Percentiles rank a stretch among this genome's conserved stretches.
phyloP scores from a whole-genome alignment of 108 stramenopile genomes.

The Thalassiosira profunda region DNA sequence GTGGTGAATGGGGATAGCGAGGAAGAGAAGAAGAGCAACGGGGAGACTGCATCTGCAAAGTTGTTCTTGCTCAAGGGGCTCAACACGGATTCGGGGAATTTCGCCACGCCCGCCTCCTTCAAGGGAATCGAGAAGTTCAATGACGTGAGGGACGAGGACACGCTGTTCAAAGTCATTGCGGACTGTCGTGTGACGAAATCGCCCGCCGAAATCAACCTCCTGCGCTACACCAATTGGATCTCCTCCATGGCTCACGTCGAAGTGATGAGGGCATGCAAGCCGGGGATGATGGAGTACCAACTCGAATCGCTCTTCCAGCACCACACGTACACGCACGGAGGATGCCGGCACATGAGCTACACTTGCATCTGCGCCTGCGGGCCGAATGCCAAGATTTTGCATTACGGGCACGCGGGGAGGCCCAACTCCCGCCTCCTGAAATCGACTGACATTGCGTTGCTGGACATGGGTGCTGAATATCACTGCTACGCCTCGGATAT shows the following conservation, averaged over 20 bases:
- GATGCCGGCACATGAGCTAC: slow-evolving; percentile 86
- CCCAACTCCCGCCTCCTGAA: slow-evolving; percentile 87
- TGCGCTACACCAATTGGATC: slow-evolving; percentile 88
- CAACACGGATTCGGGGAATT: slow-evolving; percentile 88
- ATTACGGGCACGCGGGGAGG: slow-evolving; percentile 84
- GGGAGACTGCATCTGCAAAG: slow-evolving; percentile 12
- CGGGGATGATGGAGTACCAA: slow-evolving; percentile 96
- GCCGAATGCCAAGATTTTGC: slow-evolving; percentile 36
- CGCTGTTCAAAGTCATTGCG: slow-evolving; percentile 84
- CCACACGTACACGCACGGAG: slow-evolving; percentile 61
- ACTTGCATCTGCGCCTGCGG: slow-evolving; percentile 90
- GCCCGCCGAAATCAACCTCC: slow-evolving; percentile 72
- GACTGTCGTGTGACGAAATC: slow-evolving; percentile 94
- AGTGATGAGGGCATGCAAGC: slow-evolving; percentile 81
- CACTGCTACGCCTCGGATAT: slow-evolving; percentile 96
- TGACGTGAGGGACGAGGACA: slow-evolving; percentile 50
- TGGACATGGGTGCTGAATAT: slow-evolving; percentile 99
- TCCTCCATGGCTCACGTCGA: slow-evolving; percentile 95
- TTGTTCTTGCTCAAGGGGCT: slow-evolving; percentile 77
- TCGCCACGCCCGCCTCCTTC: slow-evolving; percentile 65
- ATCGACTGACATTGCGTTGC: slow-evolving; percentile 81
- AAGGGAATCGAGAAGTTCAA: slow-evolving; percentile 31
- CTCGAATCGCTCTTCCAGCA: slow-evolving; percentile 94
- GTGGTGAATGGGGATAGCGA: no score
- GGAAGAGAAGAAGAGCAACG: slow-evolving; percentile 10